Evolutionary conservation across 306 rosid species (phyloP), one percentile per base, ranked within the genome.

Genomic region (Sicyos baderoa): DNA sequence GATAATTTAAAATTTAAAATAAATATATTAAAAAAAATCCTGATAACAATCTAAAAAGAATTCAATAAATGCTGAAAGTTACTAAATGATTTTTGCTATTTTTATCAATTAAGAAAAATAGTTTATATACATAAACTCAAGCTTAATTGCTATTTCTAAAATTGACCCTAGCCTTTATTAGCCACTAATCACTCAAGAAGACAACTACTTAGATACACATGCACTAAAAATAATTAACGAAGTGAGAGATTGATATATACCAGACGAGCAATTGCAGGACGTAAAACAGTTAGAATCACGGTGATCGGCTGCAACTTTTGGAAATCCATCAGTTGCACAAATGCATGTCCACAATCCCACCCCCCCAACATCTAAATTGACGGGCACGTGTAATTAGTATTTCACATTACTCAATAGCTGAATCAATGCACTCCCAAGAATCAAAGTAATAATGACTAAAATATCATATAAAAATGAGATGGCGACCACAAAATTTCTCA

Each of bases 181-280:
- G 45, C 9, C 6, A 32, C 40, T 16, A 32, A 59, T 27, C 19
- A n/a, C 67, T 18, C 64, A 61, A 61, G 7, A n/a, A n/a, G 49
- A n/a, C 4, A 61, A 35, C 68, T 32, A 10, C 49, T 3, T 1
- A 61, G 48, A 61, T n/a, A 61, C 3, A 35, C 16, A 61, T 0
- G 48, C 25, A 35, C 68, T 35, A 7, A 61, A 74, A 77, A 71
- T 25, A 25, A 25, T 25, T 8, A 74, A 71, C 13, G 53, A 75
- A 76, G 52, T 42, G 35, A 40, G 49, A 78, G 76, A 73, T 72
- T 52, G 37, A 16, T 68, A 73, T 29, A 76, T 86, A 93, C 99
- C 99, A 75, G 79, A 88, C 62, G 83, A 76, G 80, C 97, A 93
- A 76, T 84, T 88, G 87, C 99, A 93, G 81, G 90, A 84, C n/a